Base-by-base conservation (phyloP, 257 asterid genomes). In the Phtheirospermum japonicum region DNA sequence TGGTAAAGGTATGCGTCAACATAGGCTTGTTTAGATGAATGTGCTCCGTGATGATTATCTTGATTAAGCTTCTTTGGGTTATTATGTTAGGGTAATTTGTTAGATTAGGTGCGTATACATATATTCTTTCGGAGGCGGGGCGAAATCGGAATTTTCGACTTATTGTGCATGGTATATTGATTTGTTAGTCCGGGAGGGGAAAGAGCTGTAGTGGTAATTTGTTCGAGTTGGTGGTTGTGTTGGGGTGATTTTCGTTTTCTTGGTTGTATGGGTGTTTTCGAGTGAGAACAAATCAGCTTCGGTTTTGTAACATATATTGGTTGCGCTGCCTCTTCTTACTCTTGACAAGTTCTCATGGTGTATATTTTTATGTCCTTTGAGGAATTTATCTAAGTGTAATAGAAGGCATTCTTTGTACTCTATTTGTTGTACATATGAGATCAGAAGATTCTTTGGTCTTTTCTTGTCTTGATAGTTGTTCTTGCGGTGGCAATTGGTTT, bases 1-100 rank as follows among this genome's bases (percentile, higher is more conserved):
- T 58, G 87, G 94, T 16, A 93, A 93, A 75, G 97, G 96, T 11
- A 69, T 87, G 78, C 84, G 97, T 31, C 97, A 83, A 65, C 97
- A 74, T 71, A 82, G 96, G 77, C 92, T 85, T 51, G 57, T 85
- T 61, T 85, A 82, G 80, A 66, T 48, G 58, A 60, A 64, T 49
- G 58, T 61, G 71, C 58, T 48, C 42, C 39, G 28, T n/a, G n/a
- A n/a, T n/a, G n/a, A n/a, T 23, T 23, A 1, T 23, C 28, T 23
- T 23, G 51, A 58, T 30, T 77, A 74, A 70, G 75, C 67, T 66
- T 77, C 62, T 58, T 59, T 57, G 71, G 71, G 64, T 75, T 63
- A 69, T 75, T 73, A 33, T 63, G 70, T 54, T 75, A 39, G 34
- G 53, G 53, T 61, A 39, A 61, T 63, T 68, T 70, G 71, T 70